Evolutionary conservation across 2,329 filamentous ascomycete species (phyloP), one percentile per base, ranked within the genome.

Genomic region (Alternaria novae-zelandiae): DNA sequence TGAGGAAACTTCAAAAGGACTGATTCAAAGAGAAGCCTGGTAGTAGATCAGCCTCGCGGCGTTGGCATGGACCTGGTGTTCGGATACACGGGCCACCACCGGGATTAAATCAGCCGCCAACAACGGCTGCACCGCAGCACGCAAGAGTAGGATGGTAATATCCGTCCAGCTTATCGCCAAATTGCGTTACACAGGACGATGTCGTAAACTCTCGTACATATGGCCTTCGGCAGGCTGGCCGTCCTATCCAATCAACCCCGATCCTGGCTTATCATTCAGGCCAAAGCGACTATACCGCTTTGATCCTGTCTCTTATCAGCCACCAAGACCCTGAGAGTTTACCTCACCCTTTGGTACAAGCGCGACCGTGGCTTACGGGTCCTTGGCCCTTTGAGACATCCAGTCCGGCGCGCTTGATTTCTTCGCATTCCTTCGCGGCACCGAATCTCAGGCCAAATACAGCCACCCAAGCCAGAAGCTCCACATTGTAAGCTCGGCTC

Each of bases 11-110:
- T 46, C n/a, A 26, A 15, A 10, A 45, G 15, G 20, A 32, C 30
- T 30, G 21, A 44, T 51, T 30, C 15, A 43, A 59, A 47, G 55
- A 50, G 30, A 36, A 7, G 26, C 17, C 41, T 20, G 50, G 17
- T 41, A 28, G 49, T 44, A 44, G 43, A 54, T 51, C 43, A 44
- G 25, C 56, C 47, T 30, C 56, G 56, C 54, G 49, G 50, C 25
- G 25, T 59, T n/a, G 56, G 60, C 60, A 59, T 54, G 45, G 56
- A 57, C 65, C 62, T 64, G 63, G 69, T 61, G 68, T 66, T 69
- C 74, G 72, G 74, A 53, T 69, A 70, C 58, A 54, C 72, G 72
- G 72, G 63, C 61, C 59, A 63, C 20, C 21, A 36, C 20, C 15
- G 6, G 26, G 61, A 57, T 44, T 70, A 64, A 74, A 73, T 74